Conservation (phyloP, 2,329 filamentous ascomycete species). For the Xenoacremonium recifei region DNA sequence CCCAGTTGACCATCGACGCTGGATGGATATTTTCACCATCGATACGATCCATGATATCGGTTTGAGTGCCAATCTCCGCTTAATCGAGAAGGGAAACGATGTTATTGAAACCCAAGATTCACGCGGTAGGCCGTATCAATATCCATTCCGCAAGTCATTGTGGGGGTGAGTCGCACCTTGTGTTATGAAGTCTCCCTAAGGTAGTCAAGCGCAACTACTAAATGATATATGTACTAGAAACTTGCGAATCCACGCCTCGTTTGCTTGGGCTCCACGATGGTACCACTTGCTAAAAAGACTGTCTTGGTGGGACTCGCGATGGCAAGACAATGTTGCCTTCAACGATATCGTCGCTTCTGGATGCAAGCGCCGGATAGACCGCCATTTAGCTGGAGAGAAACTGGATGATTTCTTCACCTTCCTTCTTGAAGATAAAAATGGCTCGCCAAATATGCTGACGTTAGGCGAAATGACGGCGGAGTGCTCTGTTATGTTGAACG, state of each 20-base stretch:
- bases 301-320: neutral
- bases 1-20: neutral
- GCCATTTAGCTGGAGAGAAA: no score
- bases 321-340: neutral
- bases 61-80: neutral
- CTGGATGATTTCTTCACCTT: neutral
- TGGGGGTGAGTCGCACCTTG: neutral
- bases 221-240: no score
- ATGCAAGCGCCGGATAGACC: no score
- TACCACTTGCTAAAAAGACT: neutral
- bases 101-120: neutral
- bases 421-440: neutral
- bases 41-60: neutral
- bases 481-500: neutral
- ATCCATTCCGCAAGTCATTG: neutral
- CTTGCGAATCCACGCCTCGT: neutral
- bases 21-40: neutral
- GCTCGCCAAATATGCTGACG: neutral
- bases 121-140: neutral
- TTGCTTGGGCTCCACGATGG: neutral
- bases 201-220: no score
- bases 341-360: no score
- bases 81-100: neutral
- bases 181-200: no score
- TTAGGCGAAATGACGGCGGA: neutral